Base-by-base conservation (phyloP, 2,329 filamentous ascomycete species). In the Pseudocercospora fijiensis region DNA sequence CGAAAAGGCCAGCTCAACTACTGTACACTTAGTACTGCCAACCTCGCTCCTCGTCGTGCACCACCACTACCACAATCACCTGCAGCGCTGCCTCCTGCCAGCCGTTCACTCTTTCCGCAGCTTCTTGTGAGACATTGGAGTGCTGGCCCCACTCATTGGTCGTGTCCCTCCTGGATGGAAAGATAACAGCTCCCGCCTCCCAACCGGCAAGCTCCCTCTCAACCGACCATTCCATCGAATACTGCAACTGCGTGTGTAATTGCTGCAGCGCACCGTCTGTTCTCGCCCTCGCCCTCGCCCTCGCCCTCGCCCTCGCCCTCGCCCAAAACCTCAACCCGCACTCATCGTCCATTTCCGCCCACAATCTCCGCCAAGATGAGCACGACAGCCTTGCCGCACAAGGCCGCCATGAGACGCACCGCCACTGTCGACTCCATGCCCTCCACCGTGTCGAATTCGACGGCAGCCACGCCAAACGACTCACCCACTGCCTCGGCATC, bases 401-500 rank as follows among this genome's bases (percentile, higher is more conserved):
- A 69, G 52, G 76, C 78, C 43, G 74, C 76, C 66, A 69, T 79
- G 67, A 76, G 74, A 73, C 78, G 81, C 68, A 80, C 78, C 61
- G 68, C 77, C 66, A 83, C 84, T 64, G 76, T 81, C 65, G 82
- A 85, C 62, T 85, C 84, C 30, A 69, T 73, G 10, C 74, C 78
- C n/a, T 82, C 80, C 33, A 87, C 86, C 20, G 76, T 80, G 45
- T 78, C 79, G 68, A 84, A 79, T 74, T 87, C 85, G 4, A 78
- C 79, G 64, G 79, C 81, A 43, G 79, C 78, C 64, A 86, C 86
- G 24, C 86, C 86, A 37, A 76, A 80, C 66, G 85, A 87, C 69
- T 87, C 85, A 64, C 86, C 86, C 55, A 81, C 80, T 58, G 82
- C 82, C 47, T 89, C 93, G 26, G 83, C 85, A 53, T 98, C 95